Evolutionary conservation across 352 stramenopile genomes (phyloP).

Genomic region (Phytophthora sp.): DNA sequence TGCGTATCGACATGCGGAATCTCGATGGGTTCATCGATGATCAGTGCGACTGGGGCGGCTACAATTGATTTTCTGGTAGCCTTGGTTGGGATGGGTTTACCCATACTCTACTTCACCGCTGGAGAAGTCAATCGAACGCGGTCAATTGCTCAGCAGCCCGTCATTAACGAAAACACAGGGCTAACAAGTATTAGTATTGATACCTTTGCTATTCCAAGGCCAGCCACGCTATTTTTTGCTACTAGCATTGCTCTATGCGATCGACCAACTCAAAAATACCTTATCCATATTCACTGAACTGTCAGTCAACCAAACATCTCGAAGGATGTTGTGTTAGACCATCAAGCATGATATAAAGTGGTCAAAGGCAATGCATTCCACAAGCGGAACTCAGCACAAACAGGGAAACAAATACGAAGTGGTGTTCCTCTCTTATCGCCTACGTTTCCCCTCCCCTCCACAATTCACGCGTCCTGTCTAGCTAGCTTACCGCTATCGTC

Average conservation of each 20-base stretch:
- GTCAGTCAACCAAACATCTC: no score
- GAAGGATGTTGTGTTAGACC: no score
- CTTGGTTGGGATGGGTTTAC: constrained; percentile 7
- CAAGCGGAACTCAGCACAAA: background rate
- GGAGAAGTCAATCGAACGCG: background rate
- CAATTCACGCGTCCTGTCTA: constrained; percentile 21
- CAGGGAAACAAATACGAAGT: constrained; percentile 24
- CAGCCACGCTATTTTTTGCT: no score
- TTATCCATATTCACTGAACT: no score
- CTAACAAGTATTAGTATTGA: constrained; percentile 1
- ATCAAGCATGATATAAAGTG: no score
- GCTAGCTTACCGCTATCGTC: constrained; percentile 3
- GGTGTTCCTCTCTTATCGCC: constrained; percentile 19
- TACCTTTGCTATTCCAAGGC: constrained; percentile 5
- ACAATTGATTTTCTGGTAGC: constrained; percentile 2
- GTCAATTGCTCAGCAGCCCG: constrained; percentile 4
- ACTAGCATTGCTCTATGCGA: no score
- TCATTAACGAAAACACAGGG: background rate
- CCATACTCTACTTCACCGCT: constrained; percentile 30
- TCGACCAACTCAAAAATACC: background rate
- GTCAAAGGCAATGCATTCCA: no score
- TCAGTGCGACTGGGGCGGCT: background rate
- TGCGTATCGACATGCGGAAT: constrained; percentile 7
- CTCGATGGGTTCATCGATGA: constrained; percentile 9
- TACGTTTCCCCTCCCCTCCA: no score